phyloP scores from a whole-genome alignment of 331 rosid species.

The Spiraea crenata region DNA sequence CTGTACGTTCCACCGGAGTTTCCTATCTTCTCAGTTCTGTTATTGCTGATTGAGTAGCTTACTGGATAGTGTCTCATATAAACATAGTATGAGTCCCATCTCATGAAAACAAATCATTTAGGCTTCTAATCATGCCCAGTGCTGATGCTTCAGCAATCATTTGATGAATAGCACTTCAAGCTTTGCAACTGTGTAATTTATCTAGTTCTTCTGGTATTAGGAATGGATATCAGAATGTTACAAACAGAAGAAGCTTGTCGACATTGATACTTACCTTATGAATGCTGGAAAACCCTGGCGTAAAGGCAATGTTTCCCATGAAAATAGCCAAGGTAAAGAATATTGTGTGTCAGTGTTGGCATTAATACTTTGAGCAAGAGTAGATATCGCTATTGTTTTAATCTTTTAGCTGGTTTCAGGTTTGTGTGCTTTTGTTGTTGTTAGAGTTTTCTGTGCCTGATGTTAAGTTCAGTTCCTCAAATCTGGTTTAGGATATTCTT shows the following conservation, averaged over 20 bases:
- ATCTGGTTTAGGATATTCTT: not conserved
- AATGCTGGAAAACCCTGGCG: conserved; percentile 95
- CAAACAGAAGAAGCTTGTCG: conserved; percentile 69
- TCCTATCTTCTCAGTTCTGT: conserved; percentile 4
- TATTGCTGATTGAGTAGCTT: not conserved
- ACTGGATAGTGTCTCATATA: not conserved
- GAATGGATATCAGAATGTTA: conserved; percentile 89
- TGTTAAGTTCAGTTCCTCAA: not conserved
- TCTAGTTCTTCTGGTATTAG: conserved; percentile 36
- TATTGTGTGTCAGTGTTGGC: not conserved
- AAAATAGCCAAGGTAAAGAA: conserved; percentile 44
- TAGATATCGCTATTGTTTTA: not conserved
- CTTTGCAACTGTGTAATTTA: conserved; percentile 7
- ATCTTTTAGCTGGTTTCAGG: not conserved
- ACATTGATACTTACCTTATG: conserved; percentile 71
- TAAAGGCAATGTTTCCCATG: conserved; percentile 45
- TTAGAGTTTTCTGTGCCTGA: not conserved
- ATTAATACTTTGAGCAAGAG: not conserved
- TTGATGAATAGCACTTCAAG: not conserved
- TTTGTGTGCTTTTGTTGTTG: not conserved
- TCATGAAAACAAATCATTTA: not conserved
- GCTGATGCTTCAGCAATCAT: conserved; percentile 13
- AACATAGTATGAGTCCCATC: too few relatives aligned
- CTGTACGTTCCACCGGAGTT: not conserved
- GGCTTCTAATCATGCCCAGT: not conserved